Conservation (phyloP, 2,329 filamentous ascomycete species). For the Aspergillus spinulosporus region DNA sequence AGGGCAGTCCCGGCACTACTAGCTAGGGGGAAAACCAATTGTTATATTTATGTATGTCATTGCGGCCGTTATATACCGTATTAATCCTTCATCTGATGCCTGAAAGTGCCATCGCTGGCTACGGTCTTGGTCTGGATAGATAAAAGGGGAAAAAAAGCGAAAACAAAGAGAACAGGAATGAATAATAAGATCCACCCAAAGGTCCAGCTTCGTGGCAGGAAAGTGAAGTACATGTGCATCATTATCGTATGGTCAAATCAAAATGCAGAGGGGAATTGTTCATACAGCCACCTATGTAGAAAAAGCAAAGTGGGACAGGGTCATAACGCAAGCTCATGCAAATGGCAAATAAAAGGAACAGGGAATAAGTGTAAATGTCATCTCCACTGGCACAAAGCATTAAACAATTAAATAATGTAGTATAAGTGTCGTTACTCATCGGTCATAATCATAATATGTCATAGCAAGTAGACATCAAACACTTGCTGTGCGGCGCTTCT, state of each 20-base stretch:
- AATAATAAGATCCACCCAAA: conserved; percentile 13
- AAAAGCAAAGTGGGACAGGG: conserved; percentile 3
- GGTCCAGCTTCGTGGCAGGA: conserved; percentile 13
- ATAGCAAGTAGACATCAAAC: conserved; percentile 28
- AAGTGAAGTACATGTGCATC: conserved; percentile 13
- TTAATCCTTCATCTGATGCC: conserved; percentile 11
- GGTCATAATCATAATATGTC: conserved; percentile 13
- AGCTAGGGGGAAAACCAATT: too few relatives aligned
- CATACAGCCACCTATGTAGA: conserved; percentile 19
- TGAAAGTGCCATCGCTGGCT: conserved; percentile 15
- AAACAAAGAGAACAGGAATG: conserved; percentile 1
- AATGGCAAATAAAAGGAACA: conserved; percentile 2
- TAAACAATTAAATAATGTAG: conserved; percentile 5
- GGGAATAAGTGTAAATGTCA: conserved; percentile 5
- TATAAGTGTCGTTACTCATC: conserved; percentile 6
- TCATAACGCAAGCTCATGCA: background rate
- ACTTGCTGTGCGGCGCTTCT: conserved; percentile 47
- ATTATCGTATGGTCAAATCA: conserved; percentile 8
- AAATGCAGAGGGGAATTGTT: conserved; percentile 16
- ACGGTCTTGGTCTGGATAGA: conserved; percentile 9
- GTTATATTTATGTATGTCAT: background rate
- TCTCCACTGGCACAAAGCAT: conserved; percentile 5
- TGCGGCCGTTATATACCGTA: conserved; percentile 5
- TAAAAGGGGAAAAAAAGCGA: background rate
- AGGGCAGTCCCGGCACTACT: too few relatives aligned